These are phyloP conservation scores for Phalaenopsis aphrodite DNA, from an alignment of 106 monocot genomes.

Conservation along the genomic window DNA sequence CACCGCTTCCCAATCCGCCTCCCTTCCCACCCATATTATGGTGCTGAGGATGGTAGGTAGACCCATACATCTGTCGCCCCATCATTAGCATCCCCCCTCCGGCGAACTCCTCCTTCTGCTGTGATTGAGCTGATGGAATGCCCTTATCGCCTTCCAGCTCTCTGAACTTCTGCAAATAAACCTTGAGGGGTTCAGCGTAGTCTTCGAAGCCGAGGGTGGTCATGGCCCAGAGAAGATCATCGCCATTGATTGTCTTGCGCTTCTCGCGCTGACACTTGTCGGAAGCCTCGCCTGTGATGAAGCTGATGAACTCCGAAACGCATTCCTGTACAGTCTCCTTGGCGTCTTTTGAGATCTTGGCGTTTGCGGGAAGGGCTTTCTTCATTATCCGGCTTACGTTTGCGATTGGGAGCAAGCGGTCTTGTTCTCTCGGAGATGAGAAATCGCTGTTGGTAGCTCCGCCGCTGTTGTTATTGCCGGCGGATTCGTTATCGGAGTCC, in stretches of 20 bases:
- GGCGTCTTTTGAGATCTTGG: conserved; percentile 15
- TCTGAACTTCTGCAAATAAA: conserved; percentile 51
- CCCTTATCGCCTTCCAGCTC: conserved; percentile 56
- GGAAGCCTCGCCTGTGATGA: conserved; percentile 38
- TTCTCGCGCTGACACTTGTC: conserved; percentile 63
- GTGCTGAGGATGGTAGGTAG: conserved; percentile 9
- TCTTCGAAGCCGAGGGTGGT: conserved; percentile 58
- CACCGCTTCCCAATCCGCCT: background rate
- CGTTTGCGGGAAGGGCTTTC: conserved; percentile 18
- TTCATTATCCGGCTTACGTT: conserved; percentile 56
- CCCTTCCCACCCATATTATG: conserved; percentile 15
- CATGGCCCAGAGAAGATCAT: conserved; percentile 56
- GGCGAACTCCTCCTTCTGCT: conserved; percentile 1
- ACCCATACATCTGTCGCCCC: conserved; percentile 27
- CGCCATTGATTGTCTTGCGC: conserved; percentile 48
- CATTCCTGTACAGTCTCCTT: conserved; percentile 20
- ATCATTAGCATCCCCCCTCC: conserved; percentile 24
- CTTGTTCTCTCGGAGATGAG: conserved; percentile 30
- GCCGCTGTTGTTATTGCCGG: conserved; percentile 16
- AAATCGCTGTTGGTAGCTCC: conserved; percentile 13
- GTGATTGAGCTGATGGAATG: background rate
- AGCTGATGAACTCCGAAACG: conserved; percentile 18
- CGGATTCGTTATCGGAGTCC: conserved; percentile 48
- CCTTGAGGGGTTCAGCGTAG: conserved; percentile 59
- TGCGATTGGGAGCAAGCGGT: conserved; percentile 43